Percentiles rank a stretch among this genome's conserved stretches.
Evolutionary conservation across 164 flowering plant genomes (phyloP).

Genomic region (Paratinospora sagittata): DNA sequence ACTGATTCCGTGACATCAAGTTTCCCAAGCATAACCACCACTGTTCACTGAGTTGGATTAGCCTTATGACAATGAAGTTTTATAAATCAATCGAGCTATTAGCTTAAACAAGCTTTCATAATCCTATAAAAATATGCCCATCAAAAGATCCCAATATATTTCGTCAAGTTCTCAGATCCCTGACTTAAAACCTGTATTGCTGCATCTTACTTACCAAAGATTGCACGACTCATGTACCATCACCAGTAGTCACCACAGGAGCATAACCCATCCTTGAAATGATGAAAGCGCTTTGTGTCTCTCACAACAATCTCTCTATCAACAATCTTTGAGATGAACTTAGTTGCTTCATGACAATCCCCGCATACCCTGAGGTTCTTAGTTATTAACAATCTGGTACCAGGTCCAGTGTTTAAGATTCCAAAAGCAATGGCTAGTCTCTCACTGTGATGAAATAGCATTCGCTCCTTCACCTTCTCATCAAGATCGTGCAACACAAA

Average conservation of each 20-base stretch:
- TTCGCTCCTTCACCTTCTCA: constrained; percentile 21
- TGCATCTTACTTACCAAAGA: too few relatives aligned
- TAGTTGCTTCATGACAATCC: constrained; percentile 22
- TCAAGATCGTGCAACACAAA: constrained; percentile 23
- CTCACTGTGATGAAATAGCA: constrained; percentile 27
- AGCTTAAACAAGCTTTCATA: too few relatives aligned
- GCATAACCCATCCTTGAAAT: constrained; percentile 3
- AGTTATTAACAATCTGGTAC: constrained; percentile 14
- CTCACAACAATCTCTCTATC: constrained; percentile 22
- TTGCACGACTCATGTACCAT: not conserved
- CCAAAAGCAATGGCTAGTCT: constrained; percentile 25
- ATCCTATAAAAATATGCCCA: too few relatives aligned
- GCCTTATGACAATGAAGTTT: too few relatives aligned
- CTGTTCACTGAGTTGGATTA: too few relatives aligned
- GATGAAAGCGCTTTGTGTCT: constrained; percentile 24
- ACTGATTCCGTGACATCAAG: not conserved
- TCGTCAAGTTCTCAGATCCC: too few relatives aligned
- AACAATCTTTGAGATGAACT: constrained; percentile 22
- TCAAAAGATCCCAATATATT: too few relatives aligned
- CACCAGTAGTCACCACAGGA: constrained; percentile 25
- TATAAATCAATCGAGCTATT: too few relatives aligned
- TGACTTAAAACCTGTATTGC: too few relatives aligned
- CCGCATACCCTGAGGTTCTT: constrained; percentile 5
- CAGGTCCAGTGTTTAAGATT: constrained; percentile 19
- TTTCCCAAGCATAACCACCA: not conserved